Percentiles rank a stretch among this genome's conserved stretches.
phyloP scores from a whole-genome alignment of 148 eudicot species.

The Limonium bicolor region DNA sequence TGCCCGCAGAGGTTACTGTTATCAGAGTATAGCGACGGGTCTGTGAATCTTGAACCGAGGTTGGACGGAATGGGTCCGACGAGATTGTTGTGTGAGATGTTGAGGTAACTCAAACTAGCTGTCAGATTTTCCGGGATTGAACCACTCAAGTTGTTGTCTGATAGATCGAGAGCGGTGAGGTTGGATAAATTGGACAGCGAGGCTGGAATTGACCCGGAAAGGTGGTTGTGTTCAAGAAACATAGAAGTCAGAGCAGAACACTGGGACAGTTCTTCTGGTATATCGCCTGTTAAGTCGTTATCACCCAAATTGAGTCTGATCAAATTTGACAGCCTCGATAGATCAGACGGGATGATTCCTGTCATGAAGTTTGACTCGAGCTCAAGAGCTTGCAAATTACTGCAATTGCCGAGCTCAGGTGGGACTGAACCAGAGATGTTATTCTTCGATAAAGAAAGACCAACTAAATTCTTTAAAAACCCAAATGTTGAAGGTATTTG shows the following conservation, averaged over 20 bases:
- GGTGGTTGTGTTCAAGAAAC: constrained; percentile 29
- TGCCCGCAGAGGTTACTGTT: constrained; percentile 54
- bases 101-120: constrained; percentile 27
- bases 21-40: constrained; percentile 28
- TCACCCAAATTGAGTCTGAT: constrained; percentile 42
- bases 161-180: constrained; percentile 43
- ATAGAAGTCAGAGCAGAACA: constrained; percentile 27
- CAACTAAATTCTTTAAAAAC: constrained; percentile 25
- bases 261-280: constrained; percentile 35
- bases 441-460: constrained; percentile 43
- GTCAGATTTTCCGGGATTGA: constrained; percentile 43
- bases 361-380: constrained; percentile 32
- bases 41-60: constrained; percentile 32
- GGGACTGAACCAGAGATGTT: constrained; percentile 36
- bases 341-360: constrained; percentile 40
- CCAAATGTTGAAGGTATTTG: constrained; percentile 54
- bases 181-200: constrained; percentile 32
- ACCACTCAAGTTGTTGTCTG: constrained; percentile 45
- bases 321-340: constrained; percentile 36
- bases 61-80: constrained; percentile 56
- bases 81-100: constrained; percentile 43
- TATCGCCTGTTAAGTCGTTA: constrained; percentile 45
- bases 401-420: constrained; percentile 63
- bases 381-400: constrained; percentile 31
- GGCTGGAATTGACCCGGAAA: constrained; percentile 51